Percentiles rank a stretch among this genome's conserved stretches.
phyloP scores from a whole-genome alignment of 148 eudicot species.

The Fagopyrum esculentum region DNA sequence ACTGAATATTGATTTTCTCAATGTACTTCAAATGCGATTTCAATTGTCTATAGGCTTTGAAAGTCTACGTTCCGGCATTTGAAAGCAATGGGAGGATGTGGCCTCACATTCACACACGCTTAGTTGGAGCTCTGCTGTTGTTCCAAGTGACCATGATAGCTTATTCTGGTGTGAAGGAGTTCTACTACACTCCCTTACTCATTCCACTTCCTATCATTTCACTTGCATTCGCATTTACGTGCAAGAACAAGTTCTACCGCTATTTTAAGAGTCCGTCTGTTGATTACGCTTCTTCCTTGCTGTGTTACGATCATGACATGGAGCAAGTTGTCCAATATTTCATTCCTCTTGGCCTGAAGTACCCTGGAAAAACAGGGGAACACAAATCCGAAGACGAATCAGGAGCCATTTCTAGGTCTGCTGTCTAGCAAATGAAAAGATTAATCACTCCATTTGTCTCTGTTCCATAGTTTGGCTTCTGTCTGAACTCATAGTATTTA shows the following conservation, averaged over 20 bases:
- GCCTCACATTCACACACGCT: slow-evolving; percentile 68
- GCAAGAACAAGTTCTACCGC: slow-evolving; percentile 56
- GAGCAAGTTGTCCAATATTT: slow-evolving; percentile 52
- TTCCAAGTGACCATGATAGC: slow-evolving; percentile 73
- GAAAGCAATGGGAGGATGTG: slow-evolving; percentile 91
- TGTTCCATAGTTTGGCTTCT: too few species aligned
- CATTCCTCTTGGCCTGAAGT: slow-evolving; percentile 48
- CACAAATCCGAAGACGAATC: slow-evolving; percentile 47
- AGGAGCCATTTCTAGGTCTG: neutral
- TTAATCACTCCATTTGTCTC: too few species aligned
- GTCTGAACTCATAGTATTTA: too few species aligned
- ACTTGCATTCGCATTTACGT: slow-evolving; percentile 39
- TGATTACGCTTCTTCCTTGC: too few species aligned
- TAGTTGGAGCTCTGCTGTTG: slow-evolving; percentile 55
- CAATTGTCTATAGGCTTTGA: slow-evolving; percentile 40
- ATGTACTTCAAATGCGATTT: neutral
- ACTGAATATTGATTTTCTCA: too few species aligned
- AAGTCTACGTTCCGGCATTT: slow-evolving; percentile 63
- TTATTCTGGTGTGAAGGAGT: slow-evolving; percentile 47
- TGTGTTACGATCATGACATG: slow-evolving; percentile 47
- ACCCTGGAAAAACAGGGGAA: slow-evolving; percentile 41
- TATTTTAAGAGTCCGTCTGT: slow-evolving; percentile 64
- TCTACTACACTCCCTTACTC: slow-evolving; percentile 29
- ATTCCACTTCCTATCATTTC: slow-evolving; percentile 47
- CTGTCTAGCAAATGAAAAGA: neutral